These are phyloP conservation scores for Aspergillus texensis DNA, from an alignment of 2,329 filamentous ascomycete genomes.

Conservation along the genomic window DNA sequence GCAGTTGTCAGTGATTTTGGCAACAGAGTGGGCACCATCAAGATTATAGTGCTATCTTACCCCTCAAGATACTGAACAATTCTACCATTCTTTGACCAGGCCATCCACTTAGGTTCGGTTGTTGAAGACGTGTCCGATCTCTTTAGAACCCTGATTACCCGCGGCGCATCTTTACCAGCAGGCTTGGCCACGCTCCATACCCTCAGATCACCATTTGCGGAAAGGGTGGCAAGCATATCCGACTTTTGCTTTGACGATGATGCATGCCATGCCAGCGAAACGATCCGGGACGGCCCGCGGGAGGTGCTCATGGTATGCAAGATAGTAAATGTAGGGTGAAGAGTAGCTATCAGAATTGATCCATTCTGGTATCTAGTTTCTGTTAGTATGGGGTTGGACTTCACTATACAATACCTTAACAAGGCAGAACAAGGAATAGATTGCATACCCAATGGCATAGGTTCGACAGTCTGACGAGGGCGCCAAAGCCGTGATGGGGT, in stretches of 20 bases:
- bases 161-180: constrained; percentile 72
- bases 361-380: constrained; percentile 84
- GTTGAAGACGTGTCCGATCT: constrained; percentile 69
- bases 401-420: not conserved
- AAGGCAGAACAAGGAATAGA: not conserved
- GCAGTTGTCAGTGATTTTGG: not conserved
- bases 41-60: constrained; percentile 58
- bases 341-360: constrained; percentile 82
- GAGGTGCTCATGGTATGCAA: constrained; percentile 88
- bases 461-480: constrained; percentile 88
- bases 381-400: constrained; percentile 9
- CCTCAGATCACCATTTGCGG: constrained; percentile 84
- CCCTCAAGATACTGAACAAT: constrained; percentile 90
- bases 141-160: constrained; percentile 85
- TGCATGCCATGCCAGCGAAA: constrained; percentile 90
- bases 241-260: constrained; percentile 95
- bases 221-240: constrained; percentile 95
- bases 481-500: constrained; percentile 90
- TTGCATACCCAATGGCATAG: constrained; percentile 85
- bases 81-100: constrained; percentile 96
- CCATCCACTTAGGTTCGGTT: constrained; percentile 88
- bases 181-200: constrained; percentile 95
- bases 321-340: constrained; percentile 92
- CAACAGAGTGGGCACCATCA: not conserved
- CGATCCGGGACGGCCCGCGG: constrained; percentile 80